Percentiles rank a stretch among this genome's conserved stretches.
Evolutionary conservation across 139 green algal species (phyloP).

Genomic region (Nannochloris sp.): DNA sequence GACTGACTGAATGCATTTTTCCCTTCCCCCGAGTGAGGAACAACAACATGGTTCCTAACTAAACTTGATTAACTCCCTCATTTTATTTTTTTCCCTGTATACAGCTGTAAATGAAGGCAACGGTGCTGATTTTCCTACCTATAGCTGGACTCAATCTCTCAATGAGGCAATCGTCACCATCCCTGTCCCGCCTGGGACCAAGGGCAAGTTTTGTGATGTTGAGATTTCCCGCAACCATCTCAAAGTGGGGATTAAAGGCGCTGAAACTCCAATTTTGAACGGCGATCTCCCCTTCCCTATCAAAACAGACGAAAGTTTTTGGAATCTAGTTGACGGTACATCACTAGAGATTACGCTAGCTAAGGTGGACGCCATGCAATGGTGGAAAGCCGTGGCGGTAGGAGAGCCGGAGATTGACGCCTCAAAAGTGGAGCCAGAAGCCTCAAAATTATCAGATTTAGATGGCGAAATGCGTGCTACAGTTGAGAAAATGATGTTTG

Average conservation of each 20-base stretch:
- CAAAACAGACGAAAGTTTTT: conserved; percentile 83
- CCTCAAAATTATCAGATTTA: conserved; percentile 88
- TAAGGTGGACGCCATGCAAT: conserved; percentile 88
- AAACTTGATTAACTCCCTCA: too few species aligned
- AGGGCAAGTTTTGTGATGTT: conserved; percentile 41
- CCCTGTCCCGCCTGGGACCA: conserved; percentile 69
- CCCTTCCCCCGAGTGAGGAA: too few species aligned
- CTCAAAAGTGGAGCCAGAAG: conserved; percentile 91
- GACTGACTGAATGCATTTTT: too few species aligned
- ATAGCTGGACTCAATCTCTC: conserved; percentile 92
- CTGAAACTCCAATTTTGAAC: conserved; percentile 35
- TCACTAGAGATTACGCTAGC: conserved; percentile 73
- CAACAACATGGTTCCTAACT: too few species aligned
- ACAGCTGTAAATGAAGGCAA: conserved; percentile 78
- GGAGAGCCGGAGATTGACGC: conserved; percentile 83
- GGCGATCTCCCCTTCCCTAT: conserved; percentile 71
- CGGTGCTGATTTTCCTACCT: conserved; percentile 72
- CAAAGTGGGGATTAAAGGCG: conserved; percentile 42
- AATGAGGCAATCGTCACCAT: conserved; percentile 71
- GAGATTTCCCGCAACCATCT: conserved; percentile 62
- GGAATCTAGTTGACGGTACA: conserved; percentile 63
- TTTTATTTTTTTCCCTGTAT: too few species aligned
- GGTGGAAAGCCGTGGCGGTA: conserved; percentile 80
- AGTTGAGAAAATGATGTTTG: conserved; percentile 94
- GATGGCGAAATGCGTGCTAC: conserved; percentile 87